Evolutionary conservation across 805 yeast species (phyloP).

Genomic region (Cyberlindnera nakhonratchasimensis): DNA sequence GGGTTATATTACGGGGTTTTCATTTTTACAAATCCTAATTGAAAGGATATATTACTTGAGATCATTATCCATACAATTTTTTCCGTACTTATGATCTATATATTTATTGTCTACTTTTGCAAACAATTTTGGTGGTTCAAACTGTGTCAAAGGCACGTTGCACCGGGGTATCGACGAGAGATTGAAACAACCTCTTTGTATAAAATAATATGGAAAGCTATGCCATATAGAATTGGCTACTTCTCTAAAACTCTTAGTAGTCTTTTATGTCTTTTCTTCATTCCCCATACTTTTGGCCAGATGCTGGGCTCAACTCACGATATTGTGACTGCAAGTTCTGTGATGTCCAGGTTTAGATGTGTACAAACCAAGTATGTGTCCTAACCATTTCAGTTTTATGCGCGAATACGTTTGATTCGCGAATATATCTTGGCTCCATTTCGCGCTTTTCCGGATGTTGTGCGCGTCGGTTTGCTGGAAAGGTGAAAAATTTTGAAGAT

Average conservation of each 20-base stretch:
- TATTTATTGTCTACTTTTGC: constrained; percentile 11
- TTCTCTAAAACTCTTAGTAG: background rate
- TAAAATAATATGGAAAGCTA: constrained; percentile 5
- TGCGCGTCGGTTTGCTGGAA: background rate
- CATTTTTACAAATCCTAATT: constrained; percentile 9
- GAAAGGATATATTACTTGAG: constrained; percentile 13
- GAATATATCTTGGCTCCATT: too few relatives aligned
- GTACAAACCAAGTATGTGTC: background rate
- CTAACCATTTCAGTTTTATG: background rate
- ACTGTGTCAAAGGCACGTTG: constrained; percentile 20
- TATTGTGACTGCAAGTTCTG: background rate
- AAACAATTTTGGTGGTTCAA: constrained; percentile 1
- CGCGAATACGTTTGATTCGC: constrained; percentile 5
- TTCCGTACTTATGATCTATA: background rate
- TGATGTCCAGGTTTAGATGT: background rate
- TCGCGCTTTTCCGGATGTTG: background rate
- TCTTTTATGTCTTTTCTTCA: background rate
- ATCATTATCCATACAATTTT: constrained; percentile 1
- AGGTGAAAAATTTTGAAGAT: constrained; percentile 16
- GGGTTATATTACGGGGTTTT: constrained; percentile 3
- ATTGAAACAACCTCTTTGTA: constrained; percentile 3
- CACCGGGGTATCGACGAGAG: constrained; percentile 1
- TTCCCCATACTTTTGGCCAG: background rate
- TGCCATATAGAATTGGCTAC: constrained; percentile 21
- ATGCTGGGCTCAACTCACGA: background rate